Evolutionary conservation across 2,329 filamentous ascomycete species (phyloP).

Genomic region (Phialemoniopsis sp.): DNA sequence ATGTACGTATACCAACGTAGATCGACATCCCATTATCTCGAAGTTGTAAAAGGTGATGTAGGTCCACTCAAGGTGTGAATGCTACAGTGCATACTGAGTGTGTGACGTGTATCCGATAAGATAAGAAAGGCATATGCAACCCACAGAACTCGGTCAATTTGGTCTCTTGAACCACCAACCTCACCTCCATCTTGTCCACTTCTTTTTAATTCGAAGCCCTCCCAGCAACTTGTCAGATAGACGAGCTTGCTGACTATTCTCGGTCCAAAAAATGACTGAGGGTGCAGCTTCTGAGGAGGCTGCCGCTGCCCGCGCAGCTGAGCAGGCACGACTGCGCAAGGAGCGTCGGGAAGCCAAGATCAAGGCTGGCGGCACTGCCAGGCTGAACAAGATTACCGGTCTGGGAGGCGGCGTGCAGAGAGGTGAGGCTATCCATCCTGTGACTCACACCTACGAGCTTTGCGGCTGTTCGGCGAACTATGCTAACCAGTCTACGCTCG

Average conservation of each 20-base stretch:
- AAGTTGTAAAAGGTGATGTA: too few relatives aligned
- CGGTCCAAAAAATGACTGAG: slow-evolving; percentile 31
- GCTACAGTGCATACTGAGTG: too few relatives aligned
- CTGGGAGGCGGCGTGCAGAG: slow-evolving; percentile 54
- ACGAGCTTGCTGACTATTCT: neutral
- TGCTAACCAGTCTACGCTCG: too few relatives aligned
- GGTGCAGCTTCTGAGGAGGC: slow-evolving; percentile 37
- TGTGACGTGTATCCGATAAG: slow-evolving; percentile 7
- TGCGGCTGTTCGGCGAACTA: too few relatives aligned
- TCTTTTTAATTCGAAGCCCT: slow-evolving; percentile 5
- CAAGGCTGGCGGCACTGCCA: slow-evolving; percentile 62
- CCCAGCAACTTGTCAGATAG: neutral
- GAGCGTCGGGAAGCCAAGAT: slow-evolving; percentile 79
- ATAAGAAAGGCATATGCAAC: slow-evolving; percentile 8
- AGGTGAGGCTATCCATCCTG: slow-evolving; percentile 33
- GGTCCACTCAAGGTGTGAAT: too few relatives aligned
- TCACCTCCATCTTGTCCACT: too few relatives aligned
- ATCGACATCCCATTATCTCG: too few relatives aligned
- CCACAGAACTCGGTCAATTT: too few relatives aligned
- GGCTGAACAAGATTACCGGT: slow-evolving; percentile 72
- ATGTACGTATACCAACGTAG: too few relatives aligned
- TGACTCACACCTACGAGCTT: too few relatives aligned
- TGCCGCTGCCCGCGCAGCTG: slow-evolving; percentile 47
- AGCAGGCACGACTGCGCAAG: slow-evolving; percentile 71
- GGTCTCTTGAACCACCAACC: too few relatives aligned